Evolutionary conservation across 2,329 filamentous ascomycete genomes (phyloP).

Genomic region (Pseudopyricularia javanii): DNA sequence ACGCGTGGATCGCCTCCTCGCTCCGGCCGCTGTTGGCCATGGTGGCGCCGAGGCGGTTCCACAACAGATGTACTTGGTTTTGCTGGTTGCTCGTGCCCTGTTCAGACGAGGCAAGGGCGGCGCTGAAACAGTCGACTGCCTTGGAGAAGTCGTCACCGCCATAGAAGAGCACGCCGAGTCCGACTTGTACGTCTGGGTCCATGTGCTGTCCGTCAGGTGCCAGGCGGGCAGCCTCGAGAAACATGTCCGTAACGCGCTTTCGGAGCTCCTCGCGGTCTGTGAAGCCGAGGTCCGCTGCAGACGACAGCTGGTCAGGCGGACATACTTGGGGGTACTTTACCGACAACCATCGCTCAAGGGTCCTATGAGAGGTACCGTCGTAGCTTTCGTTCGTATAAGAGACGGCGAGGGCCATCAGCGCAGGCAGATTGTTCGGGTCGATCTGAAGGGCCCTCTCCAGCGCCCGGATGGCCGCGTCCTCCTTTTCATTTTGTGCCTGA

Average conservation of each 20-base stretch:
- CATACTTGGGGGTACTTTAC: conserved; percentile 83
- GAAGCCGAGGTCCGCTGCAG: conserved; percentile 77
- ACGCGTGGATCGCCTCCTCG: conserved; percentile 94
- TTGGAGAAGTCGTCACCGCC: conserved; percentile 97
- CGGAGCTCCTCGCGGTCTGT: conserved; percentile 85
- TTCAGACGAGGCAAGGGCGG: conserved; percentile 77
- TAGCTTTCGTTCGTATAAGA: conserved; percentile 99
- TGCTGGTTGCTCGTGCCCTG: conserved; percentile 72
- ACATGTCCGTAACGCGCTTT: conserved; percentile 78
- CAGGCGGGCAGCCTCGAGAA: conserved; percentile 84
- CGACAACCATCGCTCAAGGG: conserved; percentile 92
- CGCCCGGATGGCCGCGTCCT: conserved; percentile 87
- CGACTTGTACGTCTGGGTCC: conserved; percentile 97
- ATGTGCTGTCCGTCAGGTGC: conserved; percentile 88
- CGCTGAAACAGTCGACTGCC: conserved; percentile 94
- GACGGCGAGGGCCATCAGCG: conserved; percentile 89
- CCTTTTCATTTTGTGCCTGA: conserved; percentile 98
- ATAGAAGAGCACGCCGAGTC: conserved; percentile 93
- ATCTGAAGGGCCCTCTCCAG: conserved; percentile 82
- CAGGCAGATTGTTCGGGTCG: conserved; percentile 75
- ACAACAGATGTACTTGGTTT: conserved; percentile 82
- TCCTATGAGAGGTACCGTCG: conserved; percentile 91
- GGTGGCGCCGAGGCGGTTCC: conserved; percentile 93
- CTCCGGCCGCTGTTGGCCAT: conserved; percentile 87
- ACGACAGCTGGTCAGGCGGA: conserved; percentile 57